Percentiles rank a stretch among this genome's conserved stretches.
phyloP scores from a whole-genome alignment of 352 stramenopile genomes.

The Blastocystis sp. region DNA sequence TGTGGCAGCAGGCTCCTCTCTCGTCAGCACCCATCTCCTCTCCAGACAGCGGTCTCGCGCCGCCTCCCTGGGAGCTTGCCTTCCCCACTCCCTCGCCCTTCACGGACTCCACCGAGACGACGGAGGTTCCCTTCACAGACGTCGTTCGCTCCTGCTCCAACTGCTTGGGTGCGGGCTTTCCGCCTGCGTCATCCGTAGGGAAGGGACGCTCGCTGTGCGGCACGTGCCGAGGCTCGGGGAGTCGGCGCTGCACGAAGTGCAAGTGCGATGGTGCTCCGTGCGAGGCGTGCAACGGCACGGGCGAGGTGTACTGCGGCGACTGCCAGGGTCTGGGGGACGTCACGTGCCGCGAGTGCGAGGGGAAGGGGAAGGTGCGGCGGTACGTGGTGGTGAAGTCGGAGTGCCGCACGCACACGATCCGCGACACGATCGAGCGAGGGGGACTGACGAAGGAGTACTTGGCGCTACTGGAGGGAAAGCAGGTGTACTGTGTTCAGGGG shows the following conservation, averaged over 20 bases:
- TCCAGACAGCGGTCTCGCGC: neutral
- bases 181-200: neutral
- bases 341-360: neutral
- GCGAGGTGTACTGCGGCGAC: neutral
- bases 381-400: conserved; percentile 6
- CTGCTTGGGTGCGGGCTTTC: neutral
- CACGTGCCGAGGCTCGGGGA: neutral
- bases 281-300: neutral
- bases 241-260: neutral
- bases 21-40: neutral
- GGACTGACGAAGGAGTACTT: conserved; percentile 50
- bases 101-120: neutral
- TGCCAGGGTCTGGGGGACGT: conserved; percentile 5
- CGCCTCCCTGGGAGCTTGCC: conserved; percentile 9
- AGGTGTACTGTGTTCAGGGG: conserved; percentile 34
- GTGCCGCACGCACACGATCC: neutral
- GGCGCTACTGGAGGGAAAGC: conserved; percentile 9
- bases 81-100: neutral
- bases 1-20: conserved; percentile 2
- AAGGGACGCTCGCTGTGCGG: neutral
- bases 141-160: neutral
- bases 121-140: conserved; percentile 15
- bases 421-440: neutral
- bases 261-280: neutral
- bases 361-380: neutral